These are phyloP conservation scores for Larix kaempferi DNA, from an alignment of 75 land plant species.

Conservation along the genomic window DNA sequence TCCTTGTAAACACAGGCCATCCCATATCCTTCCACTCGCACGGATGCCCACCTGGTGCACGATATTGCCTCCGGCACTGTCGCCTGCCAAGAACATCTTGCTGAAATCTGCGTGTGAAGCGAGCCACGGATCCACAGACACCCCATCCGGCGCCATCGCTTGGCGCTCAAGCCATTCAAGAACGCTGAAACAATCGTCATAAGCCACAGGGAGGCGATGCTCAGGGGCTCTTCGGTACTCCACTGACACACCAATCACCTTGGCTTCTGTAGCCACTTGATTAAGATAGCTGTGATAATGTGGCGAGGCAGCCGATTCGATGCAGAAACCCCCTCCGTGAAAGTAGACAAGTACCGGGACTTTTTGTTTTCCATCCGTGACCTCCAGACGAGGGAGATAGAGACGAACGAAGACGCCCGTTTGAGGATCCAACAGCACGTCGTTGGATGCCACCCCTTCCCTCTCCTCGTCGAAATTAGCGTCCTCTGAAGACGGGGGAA, in stretches of 20 bases:
- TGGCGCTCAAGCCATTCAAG: background rate
- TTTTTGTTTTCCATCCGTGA: too few species aligned
- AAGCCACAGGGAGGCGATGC: slow-evolving; percentile 37
- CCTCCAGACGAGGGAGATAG: slow-evolving; percentile 30
- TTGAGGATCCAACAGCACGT: slow-evolving; percentile 34
- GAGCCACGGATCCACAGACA: background rate
- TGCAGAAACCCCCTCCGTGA: slow-evolving; percentile 66
- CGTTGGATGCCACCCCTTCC: slow-evolving; percentile 43
- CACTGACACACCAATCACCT: slow-evolving; percentile 25
- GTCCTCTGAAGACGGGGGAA: too few species aligned
- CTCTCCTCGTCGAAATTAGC: too few species aligned
- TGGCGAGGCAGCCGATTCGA: slow-evolving; percentile 26
- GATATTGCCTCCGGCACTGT: too few species aligned
- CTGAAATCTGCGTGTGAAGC: background rate
- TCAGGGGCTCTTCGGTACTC: slow-evolving; percentile 30
- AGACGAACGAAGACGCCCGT: slow-evolving; percentile 52
- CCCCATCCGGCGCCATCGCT: background rate
- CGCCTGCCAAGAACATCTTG: background rate
- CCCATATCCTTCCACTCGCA: too few species aligned
- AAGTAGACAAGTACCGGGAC: slow-evolving; percentile 58
- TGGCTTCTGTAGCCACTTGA: slow-evolving; percentile 17
- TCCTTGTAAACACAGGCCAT: too few species aligned
- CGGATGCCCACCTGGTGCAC: too few species aligned
- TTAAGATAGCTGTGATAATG: slow-evolving; percentile 22
- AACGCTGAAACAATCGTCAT: slow-evolving; percentile 15